Conservation (phyloP, 169 alveolate genomes). For the Amoebophrya sp. region DNA sequence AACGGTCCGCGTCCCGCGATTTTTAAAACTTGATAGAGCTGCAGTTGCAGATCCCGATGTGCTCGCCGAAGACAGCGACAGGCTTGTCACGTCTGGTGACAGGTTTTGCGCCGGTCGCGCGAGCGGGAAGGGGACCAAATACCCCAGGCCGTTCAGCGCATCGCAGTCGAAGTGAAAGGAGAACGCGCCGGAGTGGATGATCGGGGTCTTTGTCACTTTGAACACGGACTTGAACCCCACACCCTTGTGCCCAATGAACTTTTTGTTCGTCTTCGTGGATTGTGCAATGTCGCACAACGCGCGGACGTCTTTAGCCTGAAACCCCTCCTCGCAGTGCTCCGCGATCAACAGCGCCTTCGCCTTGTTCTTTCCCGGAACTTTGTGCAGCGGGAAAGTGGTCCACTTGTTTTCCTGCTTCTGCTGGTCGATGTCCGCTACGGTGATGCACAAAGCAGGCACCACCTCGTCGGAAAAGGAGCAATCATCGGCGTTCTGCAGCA, state of each 20-base stretch:
- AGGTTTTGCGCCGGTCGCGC: background rate
- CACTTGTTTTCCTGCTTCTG: background rate
- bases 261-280: background rate
- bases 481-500: constrained; percentile 10
- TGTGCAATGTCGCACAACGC: constrained; percentile 12
- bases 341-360: background rate
- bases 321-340: background rate
- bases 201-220: constrained; percentile 7
- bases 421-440: background rate
- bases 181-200: background rate
- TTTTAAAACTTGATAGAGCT: background rate
- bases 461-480: background rate
- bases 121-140: constrained; percentile 1
- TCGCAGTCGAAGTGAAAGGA: background rate
- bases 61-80: background rate
- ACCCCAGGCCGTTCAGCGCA: background rate
- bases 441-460: background rate
- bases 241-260: constrained; percentile 6
- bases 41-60: background rate
- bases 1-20: background rate
- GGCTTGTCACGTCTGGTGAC: background rate
- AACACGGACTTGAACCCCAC: background rate
- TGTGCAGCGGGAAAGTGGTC: background rate
- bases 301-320: background rate
- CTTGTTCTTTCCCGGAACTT: no score